A percentile compares a stretch with the other conserved stretches of the same genome.
phyloP scores from a whole-genome alignment of 176 grass and related monocot genomes.

The Melocanna baccifera region DNA sequence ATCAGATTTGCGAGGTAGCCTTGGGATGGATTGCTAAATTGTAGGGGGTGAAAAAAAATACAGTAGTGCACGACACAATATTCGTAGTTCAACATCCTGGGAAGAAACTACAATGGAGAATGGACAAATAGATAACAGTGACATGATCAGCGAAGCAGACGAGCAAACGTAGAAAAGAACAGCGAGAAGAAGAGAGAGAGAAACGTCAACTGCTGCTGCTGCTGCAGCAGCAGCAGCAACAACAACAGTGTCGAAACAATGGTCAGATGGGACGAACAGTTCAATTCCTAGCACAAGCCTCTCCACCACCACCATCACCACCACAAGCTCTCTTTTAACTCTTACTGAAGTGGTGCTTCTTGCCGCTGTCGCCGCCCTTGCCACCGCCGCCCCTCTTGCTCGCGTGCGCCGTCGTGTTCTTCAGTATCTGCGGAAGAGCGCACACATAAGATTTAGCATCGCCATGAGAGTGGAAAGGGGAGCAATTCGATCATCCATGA shows the following conservation, averaged over 20 bases:
- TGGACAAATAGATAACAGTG: neutral
- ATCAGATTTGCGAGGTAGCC: neutral
- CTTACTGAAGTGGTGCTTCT: constrained; percentile 57
- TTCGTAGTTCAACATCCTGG: constrained; percentile 2
- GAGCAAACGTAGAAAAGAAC: neutral
- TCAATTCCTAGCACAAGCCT: constrained; percentile 1
- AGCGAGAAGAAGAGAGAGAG: neutral
- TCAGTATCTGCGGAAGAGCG: constrained; percentile 53
- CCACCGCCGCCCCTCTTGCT: constrained; percentile 33
- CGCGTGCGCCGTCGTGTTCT: constrained; percentile 81
- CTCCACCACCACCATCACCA: neutral
- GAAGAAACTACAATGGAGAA: constrained; percentile 23
- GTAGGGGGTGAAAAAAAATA: neutral
- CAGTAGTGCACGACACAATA: neutral
- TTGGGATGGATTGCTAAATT: neutral
- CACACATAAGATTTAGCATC: neutral
- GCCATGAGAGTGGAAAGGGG: neutral
- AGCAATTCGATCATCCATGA: neutral
- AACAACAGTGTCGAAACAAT: constrained; percentile 39
- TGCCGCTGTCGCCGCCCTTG: constrained; percentile 42
- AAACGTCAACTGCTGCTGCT: neutral
- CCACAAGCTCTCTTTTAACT: neutral
- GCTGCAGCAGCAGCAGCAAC: constrained; percentile 20
- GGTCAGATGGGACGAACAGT: constrained; percentile 37
- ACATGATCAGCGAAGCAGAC: neutral